Conservation (phyloP, 176 grass and related monocot genomes). For the Eleusine coracana region DNA sequence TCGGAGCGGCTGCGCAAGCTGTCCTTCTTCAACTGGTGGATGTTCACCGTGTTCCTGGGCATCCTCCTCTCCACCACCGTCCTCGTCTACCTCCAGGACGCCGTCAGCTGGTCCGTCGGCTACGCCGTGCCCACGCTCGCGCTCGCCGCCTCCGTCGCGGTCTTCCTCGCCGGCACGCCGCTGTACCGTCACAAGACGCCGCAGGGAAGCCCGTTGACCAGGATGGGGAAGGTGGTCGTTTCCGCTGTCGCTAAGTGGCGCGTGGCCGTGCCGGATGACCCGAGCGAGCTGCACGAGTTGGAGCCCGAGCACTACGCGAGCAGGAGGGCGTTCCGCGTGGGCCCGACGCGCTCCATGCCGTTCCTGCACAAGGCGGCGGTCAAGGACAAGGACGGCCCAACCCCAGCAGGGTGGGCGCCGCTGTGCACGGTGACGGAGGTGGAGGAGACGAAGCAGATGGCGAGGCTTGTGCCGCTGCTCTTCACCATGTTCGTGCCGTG, state of each 20-base stretch:
- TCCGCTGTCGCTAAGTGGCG: slow-evolving; percentile 49
- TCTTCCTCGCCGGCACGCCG: slow-evolving; percentile 80
- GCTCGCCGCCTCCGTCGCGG: slow-evolving; percentile 49
- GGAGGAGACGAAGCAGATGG: slow-evolving; percentile 82
- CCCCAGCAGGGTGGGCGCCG: slow-evolving; percentile 33
- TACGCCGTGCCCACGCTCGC: slow-evolving; percentile 71
- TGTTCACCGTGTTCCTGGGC: slow-evolving; percentile 75
- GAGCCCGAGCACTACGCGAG: slow-evolving; percentile 46
- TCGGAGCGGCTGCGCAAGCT: slow-evolving; percentile 71
- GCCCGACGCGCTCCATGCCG: slow-evolving; percentile 50
- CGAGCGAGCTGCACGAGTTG: slow-evolving; percentile 56
- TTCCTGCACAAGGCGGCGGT: slow-evolving; percentile 81
- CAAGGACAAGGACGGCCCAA: background rate
- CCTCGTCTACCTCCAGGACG: slow-evolving; percentile 92
- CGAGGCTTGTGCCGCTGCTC: slow-evolving; percentile 62
- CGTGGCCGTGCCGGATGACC: slow-evolving; percentile 31
- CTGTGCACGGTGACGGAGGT: slow-evolving; percentile 67
- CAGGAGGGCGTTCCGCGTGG: slow-evolving; percentile 49
- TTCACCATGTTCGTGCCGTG: slow-evolving; percentile 66
- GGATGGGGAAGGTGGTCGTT: slow-evolving; percentile 60
- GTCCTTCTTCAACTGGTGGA: slow-evolving; percentile 99
- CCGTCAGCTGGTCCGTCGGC: slow-evolving; percentile 70
- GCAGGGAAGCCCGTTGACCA: slow-evolving; percentile 70
- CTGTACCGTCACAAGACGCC: slow-evolving; percentile 80
- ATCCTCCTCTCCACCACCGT: slow-evolving; percentile 80